A percentile compares a stretch with the other conserved stretches of the same genome.
These are phyloP conservation scores for Bjerkandera adusta DNA, from an alignment of 1,284 basidiomycete species.

Conservation along the genomic window DNA sequence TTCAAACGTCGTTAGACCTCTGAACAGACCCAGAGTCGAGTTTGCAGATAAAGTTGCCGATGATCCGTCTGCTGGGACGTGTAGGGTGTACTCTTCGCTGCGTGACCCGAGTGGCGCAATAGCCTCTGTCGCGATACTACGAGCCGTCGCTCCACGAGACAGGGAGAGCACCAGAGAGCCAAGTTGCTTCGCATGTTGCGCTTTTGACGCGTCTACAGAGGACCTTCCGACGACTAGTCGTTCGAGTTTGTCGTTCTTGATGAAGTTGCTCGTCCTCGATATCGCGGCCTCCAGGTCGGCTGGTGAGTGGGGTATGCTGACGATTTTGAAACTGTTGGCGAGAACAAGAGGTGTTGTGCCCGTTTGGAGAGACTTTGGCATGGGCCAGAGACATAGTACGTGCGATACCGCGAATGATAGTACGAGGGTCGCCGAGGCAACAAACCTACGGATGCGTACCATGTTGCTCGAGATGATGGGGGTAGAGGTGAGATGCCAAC, in stretches of 20 bases:
- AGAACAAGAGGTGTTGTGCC: conserved; percentile 53
- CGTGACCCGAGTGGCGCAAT: conserved; percentile 47
- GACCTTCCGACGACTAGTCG: conserved; percentile 48
- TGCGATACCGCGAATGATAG: no score
- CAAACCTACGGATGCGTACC: no score
- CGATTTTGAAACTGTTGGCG: conserved; percentile 41
- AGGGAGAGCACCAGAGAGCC: conserved; percentile 41
- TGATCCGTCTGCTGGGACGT: conserved; percentile 56
- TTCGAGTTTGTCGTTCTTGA: conserved; percentile 42
- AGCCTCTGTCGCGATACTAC: conserved; percentile 52
- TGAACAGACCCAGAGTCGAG: conserved; percentile 72
- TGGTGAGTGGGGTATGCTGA: conserved; percentile 29
- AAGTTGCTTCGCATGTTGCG: conserved; percentile 29
- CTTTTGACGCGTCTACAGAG: conserved; percentile 31
- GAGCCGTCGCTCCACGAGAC: conserved; percentile 22
- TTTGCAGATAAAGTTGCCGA: conserved; percentile 61
- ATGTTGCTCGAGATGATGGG: no score
- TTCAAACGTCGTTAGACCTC: conserved; percentile 82
- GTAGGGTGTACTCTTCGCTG: conserved; percentile 65
- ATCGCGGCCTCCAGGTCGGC: conserved; percentile 46
- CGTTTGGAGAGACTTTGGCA: conserved; percentile 48
- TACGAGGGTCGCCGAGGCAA: no score
- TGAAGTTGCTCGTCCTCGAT: conserved; percentile 34
- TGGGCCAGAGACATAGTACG: conserved; percentile 50
- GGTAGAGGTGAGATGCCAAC: no score